Percentiles rank a stretch among this genome's conserved stretches.
Evolutionary conservation across 1,139 yeast species (phyloP).

Genomic region (Kodamaea anthophila): DNA sequence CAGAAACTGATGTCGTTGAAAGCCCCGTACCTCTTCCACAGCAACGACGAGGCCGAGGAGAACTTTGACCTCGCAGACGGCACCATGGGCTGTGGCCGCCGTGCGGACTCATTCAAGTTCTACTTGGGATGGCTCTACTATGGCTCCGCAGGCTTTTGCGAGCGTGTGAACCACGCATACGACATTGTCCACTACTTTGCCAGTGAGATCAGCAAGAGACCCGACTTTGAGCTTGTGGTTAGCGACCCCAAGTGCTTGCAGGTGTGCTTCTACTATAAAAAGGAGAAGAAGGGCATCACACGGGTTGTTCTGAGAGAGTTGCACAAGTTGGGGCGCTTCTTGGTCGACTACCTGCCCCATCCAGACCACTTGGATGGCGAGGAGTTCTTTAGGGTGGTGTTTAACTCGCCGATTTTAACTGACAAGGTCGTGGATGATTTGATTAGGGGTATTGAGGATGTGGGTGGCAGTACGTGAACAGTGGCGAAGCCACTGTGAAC

Average conservation of each 20-base stretch:
- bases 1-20: constrained; percentile 67
- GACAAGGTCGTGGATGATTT: constrained; percentile 34
- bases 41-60: constrained; percentile 43
- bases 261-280: constrained; percentile 73
- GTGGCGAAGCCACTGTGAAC: no score
- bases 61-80: constrained; percentile 82
- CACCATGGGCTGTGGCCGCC: constrained; percentile 88
- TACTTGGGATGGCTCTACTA: constrained; percentile 79
- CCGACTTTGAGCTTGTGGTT: constrained; percentile 47
- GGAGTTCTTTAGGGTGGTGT: constrained; percentile 80
- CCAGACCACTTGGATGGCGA: constrained; percentile 50
- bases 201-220: constrained; percentile 24
- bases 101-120: constrained; percentile 76
- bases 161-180: constrained; percentile 68
- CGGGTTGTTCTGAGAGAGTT: constrained; percentile 55
- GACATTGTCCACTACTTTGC: constrained; percentile 59
- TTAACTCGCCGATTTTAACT: constrained; percentile 63
- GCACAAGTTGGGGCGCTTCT: constrained; percentile 57
- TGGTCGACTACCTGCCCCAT: constrained; percentile 80
- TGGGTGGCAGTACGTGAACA: constrained; percentile 13
- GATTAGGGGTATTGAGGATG: constrained; percentile 24
- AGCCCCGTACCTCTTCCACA: constrained; percentile 82
- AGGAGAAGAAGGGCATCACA: constrained; percentile 42
- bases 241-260: constrained; percentile 71
- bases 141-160: constrained; percentile 53